phyloP scores from a whole-genome alignment of 2,329 filamentous ascomycete species.

The Pyrenophora graminea region DNA sequence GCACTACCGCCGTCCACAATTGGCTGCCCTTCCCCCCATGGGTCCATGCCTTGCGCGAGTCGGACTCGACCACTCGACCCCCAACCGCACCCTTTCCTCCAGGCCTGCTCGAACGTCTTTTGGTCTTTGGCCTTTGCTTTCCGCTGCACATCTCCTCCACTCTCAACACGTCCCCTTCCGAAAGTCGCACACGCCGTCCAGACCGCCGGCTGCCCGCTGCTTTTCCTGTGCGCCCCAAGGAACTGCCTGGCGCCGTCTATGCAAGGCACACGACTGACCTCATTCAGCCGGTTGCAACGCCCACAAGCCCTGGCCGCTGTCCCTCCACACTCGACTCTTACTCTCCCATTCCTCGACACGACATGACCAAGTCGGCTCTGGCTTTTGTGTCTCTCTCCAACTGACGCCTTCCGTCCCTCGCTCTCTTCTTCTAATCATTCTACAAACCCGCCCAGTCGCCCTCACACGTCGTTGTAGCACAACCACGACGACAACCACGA shows the following conservation, averaged over 20 bases:
- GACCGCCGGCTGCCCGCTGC: slow-evolving; percentile 31
- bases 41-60: slow-evolving; percentile 16
- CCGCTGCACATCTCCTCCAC: slow-evolving; percentile 25
- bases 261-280: slow-evolving; percentile 43
- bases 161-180: slow-evolving; percentile 25
- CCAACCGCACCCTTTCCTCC: slow-evolving; percentile 16
- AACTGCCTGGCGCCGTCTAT: slow-evolving; percentile 33
- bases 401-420: slow-evolving; percentile 7
- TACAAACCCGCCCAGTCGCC: slow-evolving; percentile 6
- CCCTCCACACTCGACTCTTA: slow-evolving; percentile 11
- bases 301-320: slow-evolving; percentile 21
- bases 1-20: slow-evolving; percentile 34
- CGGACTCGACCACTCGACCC: background rate
- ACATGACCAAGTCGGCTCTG: slow-evolving; percentile 27
- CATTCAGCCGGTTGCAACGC: slow-evolving; percentile 25
- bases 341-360: slow-evolving; percentile 8
- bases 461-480: slow-evolving; percentile 33
- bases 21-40: slow-evolving; percentile 33
- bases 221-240: slow-evolving; percentile 32
- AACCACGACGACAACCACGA: slow-evolving; percentile 20
- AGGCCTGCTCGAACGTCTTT: no score
- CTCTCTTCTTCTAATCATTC: slow-evolving; percentile 5
- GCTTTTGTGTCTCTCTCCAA: slow-evolving; percentile 9
- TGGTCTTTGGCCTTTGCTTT: slow-evolving; percentile 8
- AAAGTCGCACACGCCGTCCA: slow-evolving; percentile 37